Evolutionary conservation across 371 early-diverging fungal species (phyloP).

Genomic region (Aphelidium insulamus): DNA sequence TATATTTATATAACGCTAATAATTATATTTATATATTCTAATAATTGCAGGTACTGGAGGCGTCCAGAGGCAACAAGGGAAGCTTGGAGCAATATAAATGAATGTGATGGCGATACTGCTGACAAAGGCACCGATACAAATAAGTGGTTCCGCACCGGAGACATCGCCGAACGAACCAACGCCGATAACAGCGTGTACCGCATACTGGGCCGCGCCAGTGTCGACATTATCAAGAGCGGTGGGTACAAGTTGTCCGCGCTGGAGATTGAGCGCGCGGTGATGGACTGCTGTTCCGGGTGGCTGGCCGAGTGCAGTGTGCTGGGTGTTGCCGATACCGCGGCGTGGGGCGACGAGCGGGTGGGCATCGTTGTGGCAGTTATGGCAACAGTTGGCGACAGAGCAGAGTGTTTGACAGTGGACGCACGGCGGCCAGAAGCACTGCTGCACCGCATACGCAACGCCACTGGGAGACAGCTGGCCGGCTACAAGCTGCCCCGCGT

Average conservation of each 20-base stretch:
- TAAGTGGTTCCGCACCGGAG: conserved; percentile 44
- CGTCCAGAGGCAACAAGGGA: conserved; percentile 44
- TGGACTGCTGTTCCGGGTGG: too few relatives aligned
- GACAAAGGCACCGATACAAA: background rate
- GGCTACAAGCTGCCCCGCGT: conserved; percentile 45
- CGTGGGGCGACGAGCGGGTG: too few relatives aligned
- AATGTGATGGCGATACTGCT: background rate
- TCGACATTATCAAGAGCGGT: conserved; percentile 71
- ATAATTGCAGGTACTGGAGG: conserved; percentile 29
- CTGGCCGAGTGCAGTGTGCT: too few relatives aligned
- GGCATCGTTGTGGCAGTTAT: too few relatives aligned
- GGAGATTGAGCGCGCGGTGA: conserved; percentile 54
- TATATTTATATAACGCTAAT: conserved; percentile 1
- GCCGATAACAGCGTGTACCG: conserved; percentile 25
- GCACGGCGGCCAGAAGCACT: too few relatives aligned
- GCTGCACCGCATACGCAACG: too few relatives aligned
- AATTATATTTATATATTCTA: background rate
- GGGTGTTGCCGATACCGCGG: too few relatives aligned
- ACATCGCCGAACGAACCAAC: conserved; percentile 31
- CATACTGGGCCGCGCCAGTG: conserved; percentile 53
- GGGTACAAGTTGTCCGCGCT: conserved; percentile 69
- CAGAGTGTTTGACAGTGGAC: too few relatives aligned
- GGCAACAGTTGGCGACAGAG: too few relatives aligned
- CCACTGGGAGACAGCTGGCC: too few relatives aligned
- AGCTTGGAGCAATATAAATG: conserved; percentile 21